Evolutionary conservation across 2,329 filamentous ascomycete species (phyloP), one percentile per base, ranked within the genome.

Genomic region (Cladosporium sp.): DNA sequence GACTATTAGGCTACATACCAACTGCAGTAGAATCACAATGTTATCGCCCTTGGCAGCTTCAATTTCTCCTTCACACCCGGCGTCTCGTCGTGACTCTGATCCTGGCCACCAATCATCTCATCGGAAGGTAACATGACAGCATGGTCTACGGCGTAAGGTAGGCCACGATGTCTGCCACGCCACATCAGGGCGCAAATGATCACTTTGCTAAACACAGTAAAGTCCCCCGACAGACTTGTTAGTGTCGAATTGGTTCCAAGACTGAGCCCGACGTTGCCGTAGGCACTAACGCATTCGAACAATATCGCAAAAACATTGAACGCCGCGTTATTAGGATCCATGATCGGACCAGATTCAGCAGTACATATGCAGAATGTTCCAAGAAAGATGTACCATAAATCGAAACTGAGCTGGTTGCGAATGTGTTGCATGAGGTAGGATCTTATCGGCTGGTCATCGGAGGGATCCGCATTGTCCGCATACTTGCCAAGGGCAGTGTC

Each of bases 41-140:
- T n/a, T n/a, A n/a, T n/a, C n/a, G n/a, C n/a, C n/a, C n/a, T n/a
- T n/a, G n/a, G n/a, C n/a, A n/a, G n/a, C n/a, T n/a, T n/a, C n/a
- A n/a, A n/a, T n/a, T n/a, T n/a, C n/a, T n/a, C n/a, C n/a, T n/a
- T n/a, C n/a, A n/a, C n/a, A n/a, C n/a, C n/a, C n/a, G n/a, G n/a
- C n/a, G n/a, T n/a, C n/a, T n/a, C n/a, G n/a, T n/a, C n/a, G n/a
- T n/a, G n/a, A n/a, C n/a, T n/a, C n/a, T n/a, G n/a, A n/a, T n/a
- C n/a, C n/a, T n/a, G n/a, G n/a, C n/a, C n/a, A n/a, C n/a, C n/a
- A n/a, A n/a, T n/a, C n/a, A n/a, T n/a, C n/a, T n/a, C n/a, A n/a
- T n/a, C n/a, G n/a, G n/a, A n/a, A n/a, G n/a, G n/a, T n/a, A 90
- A 80, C 2, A 89, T 75, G 58, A 90, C 87, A 21, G 88, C 88